Evolutionary conservation across 202 grass and related monocot species (phyloP), one percentile per base, ranked within the genome.

Genomic region (Alloteropsis angusta): DNA sequence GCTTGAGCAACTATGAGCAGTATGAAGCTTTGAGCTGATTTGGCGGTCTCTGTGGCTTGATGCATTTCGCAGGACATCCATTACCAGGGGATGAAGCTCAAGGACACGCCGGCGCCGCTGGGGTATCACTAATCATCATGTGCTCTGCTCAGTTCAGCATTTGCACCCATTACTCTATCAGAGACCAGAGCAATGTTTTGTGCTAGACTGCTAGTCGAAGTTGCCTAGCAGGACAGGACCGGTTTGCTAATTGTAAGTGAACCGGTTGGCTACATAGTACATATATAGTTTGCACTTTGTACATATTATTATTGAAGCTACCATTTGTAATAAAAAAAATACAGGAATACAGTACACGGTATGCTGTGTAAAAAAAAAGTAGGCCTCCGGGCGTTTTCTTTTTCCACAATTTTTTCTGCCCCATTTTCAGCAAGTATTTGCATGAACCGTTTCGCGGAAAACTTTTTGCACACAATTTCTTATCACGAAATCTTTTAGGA

Each of bases 61-160:
- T 22, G 26, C 56, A n/a, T 57, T 36, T 41, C 64, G 87, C 86
- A 93, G 94, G 95, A 94, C 58, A 56, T 98, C 50, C 95, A 98
- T 82, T 88, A 90, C 52, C 89, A 92, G 50, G 95, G 95, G 37
- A 76, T 97, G 89, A 65, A 88, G 65, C 91, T 97, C 8, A 94
- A 80, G 47, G 63, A 94, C 54, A 84, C 89, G 10, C 91, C 89
- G 5, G 95, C 91, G 13, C 95, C 95, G 21, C 60, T 97, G 6
- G 70, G 80, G 0, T 97, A 94, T 37, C 95, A 92, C 71, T 97
- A 36, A 93, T 67, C 45, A 62, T 12, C 45, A 62, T 12, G 16
- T 44, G 80, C 21, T 39, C 1, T 72, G 61, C 75, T 42, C 39
- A 41, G 1, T 65, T 61, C 54, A 44, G 30, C 14, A 36, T 1